These are phyloP conservation scores for Hyaloperonospora brassicae DNA, from an alignment of 352 stramenopile genomes.

Conservation along the genomic window DNA sequence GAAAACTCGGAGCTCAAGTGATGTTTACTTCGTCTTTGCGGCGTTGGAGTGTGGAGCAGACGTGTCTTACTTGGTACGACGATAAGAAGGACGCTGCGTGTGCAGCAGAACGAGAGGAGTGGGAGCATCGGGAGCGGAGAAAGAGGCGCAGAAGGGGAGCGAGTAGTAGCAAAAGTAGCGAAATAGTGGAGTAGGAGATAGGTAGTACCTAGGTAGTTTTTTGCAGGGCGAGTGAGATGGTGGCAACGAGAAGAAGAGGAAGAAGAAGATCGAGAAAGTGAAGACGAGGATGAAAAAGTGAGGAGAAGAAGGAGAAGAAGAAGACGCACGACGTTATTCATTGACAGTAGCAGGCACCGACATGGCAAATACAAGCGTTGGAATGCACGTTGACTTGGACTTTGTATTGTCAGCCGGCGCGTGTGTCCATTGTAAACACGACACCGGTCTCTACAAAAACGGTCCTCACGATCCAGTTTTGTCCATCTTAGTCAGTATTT, in stretches of 20 bases:
- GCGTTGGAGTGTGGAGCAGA: conserved; percentile 11
- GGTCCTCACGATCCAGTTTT: no score
- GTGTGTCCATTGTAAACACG: no score
- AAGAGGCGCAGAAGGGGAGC: conserved; percentile 7
- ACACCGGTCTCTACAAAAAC: no score
- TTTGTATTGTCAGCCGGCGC: no score
- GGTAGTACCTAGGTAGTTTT: conserved; percentile 24
- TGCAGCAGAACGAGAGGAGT: not conserved
- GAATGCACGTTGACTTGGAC: not conserved
- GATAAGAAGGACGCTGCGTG: not conserved
- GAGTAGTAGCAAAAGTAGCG: conserved; percentile 27
- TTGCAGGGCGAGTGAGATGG: conserved; percentile 15
- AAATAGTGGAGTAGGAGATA: conserved; percentile 35
- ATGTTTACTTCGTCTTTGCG: conserved; percentile 3
- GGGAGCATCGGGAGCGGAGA: conserved; percentile 7
- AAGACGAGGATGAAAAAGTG: no score
- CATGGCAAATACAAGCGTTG: not conserved
- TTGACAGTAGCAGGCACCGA: conserved; percentile 6
- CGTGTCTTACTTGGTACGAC: conserved; percentile 5
- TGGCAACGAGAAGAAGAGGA: not conserved
- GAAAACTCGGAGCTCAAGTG: not conserved
- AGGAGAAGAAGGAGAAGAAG: not conserved
- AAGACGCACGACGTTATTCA: conserved; percentile 12
- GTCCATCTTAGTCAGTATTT: no score
- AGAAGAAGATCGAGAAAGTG: not conserved